Conservation (phyloP, 148 eudicot genomes). For the Vaccinium vitisidaea region DNA sequence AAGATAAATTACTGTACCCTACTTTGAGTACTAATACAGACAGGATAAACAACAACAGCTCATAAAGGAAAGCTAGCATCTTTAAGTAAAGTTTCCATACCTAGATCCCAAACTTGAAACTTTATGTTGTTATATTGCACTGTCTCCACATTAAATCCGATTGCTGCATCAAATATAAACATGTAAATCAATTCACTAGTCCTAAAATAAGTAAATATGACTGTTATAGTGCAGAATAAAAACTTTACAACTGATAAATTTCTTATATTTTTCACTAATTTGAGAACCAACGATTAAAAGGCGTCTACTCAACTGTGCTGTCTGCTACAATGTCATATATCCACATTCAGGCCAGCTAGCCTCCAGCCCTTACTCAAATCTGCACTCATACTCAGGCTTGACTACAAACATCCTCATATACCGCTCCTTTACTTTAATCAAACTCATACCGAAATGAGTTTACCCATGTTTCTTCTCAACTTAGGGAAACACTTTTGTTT, state of each 20-base stretch:
- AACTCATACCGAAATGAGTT: neutral
- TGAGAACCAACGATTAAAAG: neutral
- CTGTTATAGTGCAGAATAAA: neutral
- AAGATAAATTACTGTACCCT: neutral
- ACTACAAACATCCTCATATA: neutral
- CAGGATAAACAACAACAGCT: neutral
- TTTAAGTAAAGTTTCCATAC: constrained; percentile 39
- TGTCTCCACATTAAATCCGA: constrained; percentile 97
- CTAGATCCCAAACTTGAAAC: constrained; percentile 99
- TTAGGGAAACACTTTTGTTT: neutral
- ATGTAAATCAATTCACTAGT: constrained; percentile 8
- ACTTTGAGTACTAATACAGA: neutral
- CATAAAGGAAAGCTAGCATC: neutral
- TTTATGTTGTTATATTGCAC: constrained; percentile 95
- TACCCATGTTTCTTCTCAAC: neutral
- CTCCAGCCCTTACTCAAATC: neutral
- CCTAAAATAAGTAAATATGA: neutral
- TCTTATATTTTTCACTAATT: neutral
- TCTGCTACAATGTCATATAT: neutral
- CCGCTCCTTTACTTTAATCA: neutral
- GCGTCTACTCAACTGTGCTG: neutral
- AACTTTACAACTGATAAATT: neutral
- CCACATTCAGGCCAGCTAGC: neutral
- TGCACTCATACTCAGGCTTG: neutral
- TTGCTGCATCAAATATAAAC: constrained; percentile 53